Base-by-base conservation (phyloP, 2,329 filamentous ascomycete genomes). In the Ophiostoma angusticollis region DNA sequence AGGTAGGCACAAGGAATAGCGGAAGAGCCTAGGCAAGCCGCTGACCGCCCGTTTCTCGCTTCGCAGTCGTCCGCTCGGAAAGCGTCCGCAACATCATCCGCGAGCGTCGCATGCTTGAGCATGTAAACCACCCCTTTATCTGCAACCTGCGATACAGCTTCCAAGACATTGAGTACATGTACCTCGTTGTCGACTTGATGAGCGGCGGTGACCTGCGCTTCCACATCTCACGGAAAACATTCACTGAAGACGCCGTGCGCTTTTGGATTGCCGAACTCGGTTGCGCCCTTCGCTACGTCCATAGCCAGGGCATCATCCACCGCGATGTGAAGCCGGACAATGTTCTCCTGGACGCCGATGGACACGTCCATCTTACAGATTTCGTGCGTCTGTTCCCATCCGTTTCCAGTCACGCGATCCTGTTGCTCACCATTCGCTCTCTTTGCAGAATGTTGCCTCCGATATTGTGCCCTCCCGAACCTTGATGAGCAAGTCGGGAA, bases 101-200 rank as follows among this genome's bases (percentile, higher is more conserved):
- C 51, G 91, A 98, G 67, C 77, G 91, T 47, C 79, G 89, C 57
- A 98, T 98, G 91, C 74, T 98, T 55, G 87, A 98, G 64, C 86
- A 96, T 59, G 73, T 98, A 52, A 95, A 94, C 58, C 91, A 98
- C 55, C 86, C 89, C 19, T 98, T 96, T 59, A 82, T 98, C 50
- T 96, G 89, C 67, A 98, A 98, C 61, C 67, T 98, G 67, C 83
- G 91, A 53, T 98, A 96, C 65, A 95, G 87, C 63, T 98, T 98
- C 58, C 91, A 98, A 63, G 91, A 98, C 61, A 86, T 96, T 52
- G 91, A 98, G 61, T 98, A 98, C 63, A 81, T 98, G 85, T 94
- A 98, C 59, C 78, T 98, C 40, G 89, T 98, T 38, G 86, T 98
- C 46, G 91, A 98, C 63, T 65, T 98, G 44, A 98, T 98, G 91